phyloP scores from a whole-genome alignment of 371 early-diverging fungal species.

The Mortierella sp. region DNA sequence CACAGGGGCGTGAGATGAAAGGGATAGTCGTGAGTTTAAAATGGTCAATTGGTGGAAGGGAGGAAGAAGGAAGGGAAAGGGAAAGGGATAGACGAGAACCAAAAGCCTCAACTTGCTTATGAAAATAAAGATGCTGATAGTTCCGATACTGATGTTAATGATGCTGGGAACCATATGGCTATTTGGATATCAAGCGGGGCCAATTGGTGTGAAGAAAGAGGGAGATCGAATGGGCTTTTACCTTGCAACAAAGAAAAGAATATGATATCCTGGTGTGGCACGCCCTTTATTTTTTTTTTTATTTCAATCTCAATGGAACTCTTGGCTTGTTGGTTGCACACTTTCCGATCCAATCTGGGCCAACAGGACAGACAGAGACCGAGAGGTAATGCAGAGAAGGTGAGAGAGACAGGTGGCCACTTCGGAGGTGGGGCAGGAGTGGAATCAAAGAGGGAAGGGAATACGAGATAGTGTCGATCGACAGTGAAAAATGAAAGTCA shows the following conservation, averaged over 20 bases:
- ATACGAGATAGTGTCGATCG: neutral
- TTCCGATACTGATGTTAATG: no score
- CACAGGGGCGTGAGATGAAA: no score
- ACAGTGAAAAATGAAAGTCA: no score
- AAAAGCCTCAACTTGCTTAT: no score
- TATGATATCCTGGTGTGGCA: neutral
- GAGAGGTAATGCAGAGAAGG: neutral
- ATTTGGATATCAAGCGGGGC: neutral
- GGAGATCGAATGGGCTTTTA: neutral
- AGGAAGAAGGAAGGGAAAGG: neutral
- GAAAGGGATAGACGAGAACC: neutral
- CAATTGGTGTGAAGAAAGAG: neutral
- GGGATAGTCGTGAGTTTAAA: no score
- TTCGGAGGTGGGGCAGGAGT: neutral
- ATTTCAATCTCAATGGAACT: neutral
- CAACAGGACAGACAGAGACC: neutral
- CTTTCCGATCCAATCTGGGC: slow-evolving; percentile 14
- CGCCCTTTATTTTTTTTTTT: neutral
- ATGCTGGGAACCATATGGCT: no score
- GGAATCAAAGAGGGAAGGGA: neutral
- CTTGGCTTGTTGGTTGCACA: neutral
- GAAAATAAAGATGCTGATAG: neutral
- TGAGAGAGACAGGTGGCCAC: neutral
- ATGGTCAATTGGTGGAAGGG: no score
- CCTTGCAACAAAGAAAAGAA: neutral